Conservation (phyloP, 768 basidiomycete genomes). For the Termitomyces sp. region DNA sequence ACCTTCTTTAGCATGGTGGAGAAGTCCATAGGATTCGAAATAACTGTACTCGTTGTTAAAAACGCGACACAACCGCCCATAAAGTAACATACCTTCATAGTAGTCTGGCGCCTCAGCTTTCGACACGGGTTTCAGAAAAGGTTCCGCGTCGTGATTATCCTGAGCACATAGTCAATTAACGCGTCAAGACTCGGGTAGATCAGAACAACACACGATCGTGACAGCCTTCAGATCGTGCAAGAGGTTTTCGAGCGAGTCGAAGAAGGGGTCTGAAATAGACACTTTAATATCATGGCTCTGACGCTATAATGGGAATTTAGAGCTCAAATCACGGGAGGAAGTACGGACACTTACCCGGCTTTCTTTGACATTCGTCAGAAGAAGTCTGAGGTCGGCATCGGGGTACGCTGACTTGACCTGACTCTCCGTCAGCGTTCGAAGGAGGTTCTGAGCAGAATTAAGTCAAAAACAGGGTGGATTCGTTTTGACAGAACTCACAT, state of each 20-base stretch:
- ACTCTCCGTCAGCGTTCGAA: constrained; percentile 79
- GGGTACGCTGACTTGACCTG: constrained; percentile 55
- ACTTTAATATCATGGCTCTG: constrained; percentile 61
- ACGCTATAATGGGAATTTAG: constrained; percentile 17
- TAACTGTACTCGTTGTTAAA: constrained; percentile 48
- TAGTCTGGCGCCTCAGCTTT: constrained; percentile 92
- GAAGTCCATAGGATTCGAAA: constrained; percentile 93
- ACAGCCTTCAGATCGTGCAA: constrained; percentile 78
- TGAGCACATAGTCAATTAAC: constrained; percentile 26
- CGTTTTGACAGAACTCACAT: constrained; percentile 26
- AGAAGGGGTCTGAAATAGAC: constrained; percentile 69
- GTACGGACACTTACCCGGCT: constrained; percentile 60
- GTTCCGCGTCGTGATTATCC: constrained; percentile 88
- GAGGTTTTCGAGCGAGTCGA: constrained; percentile 88
- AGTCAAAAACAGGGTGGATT: constrained; percentile 19
- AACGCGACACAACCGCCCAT: constrained; percentile 1
- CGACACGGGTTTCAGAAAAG: constrained; percentile 91
- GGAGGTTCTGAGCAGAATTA: constrained; percentile 61
- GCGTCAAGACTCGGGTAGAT: constrained; percentile 13
- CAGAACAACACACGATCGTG: constrained; percentile 46
- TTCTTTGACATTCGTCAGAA: constrained; percentile 83
- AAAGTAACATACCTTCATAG: constrained; percentile 63
- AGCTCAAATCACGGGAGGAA: constrained; percentile 11
- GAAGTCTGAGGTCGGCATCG: constrained; percentile 71
- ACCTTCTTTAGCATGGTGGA: constrained; percentile 91